A percentile compares a stretch with the other conserved stretches of the same genome.
These are phyloP conservation scores for Beauveria sp. DNA, from an alignment of 2,329 filamentous ascomycete species.

Conservation along the genomic window DNA sequence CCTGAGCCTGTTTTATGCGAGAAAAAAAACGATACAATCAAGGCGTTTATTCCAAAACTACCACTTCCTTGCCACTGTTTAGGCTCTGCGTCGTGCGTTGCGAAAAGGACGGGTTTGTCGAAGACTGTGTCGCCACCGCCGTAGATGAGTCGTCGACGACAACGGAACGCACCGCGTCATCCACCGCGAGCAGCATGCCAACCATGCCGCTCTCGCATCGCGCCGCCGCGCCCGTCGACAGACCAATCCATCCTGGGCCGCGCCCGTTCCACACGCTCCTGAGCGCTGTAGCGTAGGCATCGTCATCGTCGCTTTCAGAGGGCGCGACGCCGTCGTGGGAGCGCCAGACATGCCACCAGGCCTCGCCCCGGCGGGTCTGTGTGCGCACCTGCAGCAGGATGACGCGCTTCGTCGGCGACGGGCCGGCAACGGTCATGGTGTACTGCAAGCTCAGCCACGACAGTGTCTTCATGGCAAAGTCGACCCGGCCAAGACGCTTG, in stretches of 20 bases:
- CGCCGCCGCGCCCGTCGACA: conserved; percentile 40
- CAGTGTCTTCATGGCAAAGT: conserved; percentile 44
- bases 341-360: conserved; percentile 45
- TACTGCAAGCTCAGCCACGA: conserved; percentile 54
- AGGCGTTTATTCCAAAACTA: conserved; percentile 7
- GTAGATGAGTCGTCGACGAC: conserved; percentile 6
- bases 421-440: conserved; percentile 24
- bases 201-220: conserved; percentile 32
- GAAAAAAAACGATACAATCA: not conserved
- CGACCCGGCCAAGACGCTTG: conserved; percentile 39
- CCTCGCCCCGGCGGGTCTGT: conserved; percentile 37
- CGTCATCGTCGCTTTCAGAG: conserved; percentile 9
- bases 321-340: conserved; percentile 15
- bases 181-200: conserved; percentile 39
- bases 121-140: not conserved
- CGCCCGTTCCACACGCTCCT: conserved; percentile 37
- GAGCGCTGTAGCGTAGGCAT: conserved; percentile 32
- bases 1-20: not conserved
- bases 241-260: conserved; percentile 40
- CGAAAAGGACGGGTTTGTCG: not conserved
- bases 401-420: conserved; percentile 17
- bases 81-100: not conserved
- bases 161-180: conserved; percentile 36
- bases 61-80: not conserved
- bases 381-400: conserved; percentile 48